Evolutionary conservation across 441 rosid species (phyloP).

Genomic region (Erodium trifolium): DNA sequence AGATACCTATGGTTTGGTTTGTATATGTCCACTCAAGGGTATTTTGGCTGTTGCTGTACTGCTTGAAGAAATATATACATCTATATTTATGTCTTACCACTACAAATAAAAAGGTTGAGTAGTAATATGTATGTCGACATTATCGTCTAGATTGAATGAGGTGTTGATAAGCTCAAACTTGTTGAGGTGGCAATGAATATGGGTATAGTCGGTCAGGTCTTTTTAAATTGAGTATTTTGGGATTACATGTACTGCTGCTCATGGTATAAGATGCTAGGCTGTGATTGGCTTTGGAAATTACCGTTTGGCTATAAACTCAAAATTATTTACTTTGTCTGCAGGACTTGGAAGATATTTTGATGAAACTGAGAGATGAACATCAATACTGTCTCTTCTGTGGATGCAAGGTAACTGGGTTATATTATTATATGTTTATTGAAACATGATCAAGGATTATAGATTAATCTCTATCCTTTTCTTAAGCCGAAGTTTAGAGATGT

Average conservation of each 20-base stretch:
- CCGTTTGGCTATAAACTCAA: slow-evolving; percentile 3
- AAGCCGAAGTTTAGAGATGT: not conserved
- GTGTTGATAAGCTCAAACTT: not conserved
- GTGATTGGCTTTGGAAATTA: slow-evolving; percentile 2
- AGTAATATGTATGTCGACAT: not conserved
- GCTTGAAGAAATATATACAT: slow-evolving; percentile 1
- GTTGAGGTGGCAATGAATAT: not conserved
- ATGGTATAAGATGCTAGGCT: not conserved
- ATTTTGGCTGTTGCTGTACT: not conserved
- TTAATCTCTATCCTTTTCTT: not conserved
- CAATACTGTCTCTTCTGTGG: slow-evolving; percentile 83
- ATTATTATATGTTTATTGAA: not conserved
- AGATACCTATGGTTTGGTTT: not conserved
- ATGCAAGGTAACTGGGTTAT: slow-evolving; percentile 41
- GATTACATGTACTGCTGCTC: not conserved
- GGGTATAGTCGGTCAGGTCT: not conserved
- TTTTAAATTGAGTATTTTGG: not conserved
- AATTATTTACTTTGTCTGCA: slow-evolving; percentile 31
- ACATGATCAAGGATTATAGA: not conserved
- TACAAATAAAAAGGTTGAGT: not conserved
- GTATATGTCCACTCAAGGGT: not conserved
- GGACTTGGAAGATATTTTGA: slow-evolving; percentile 69
- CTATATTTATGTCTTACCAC: not conserved
- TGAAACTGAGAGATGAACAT: slow-evolving; percentile 68
- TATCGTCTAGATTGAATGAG: not conserved